Conservation (phyloP, 225 moss, liverwort and hornwort genomes). For the Polytrichum formosum region DNA sequence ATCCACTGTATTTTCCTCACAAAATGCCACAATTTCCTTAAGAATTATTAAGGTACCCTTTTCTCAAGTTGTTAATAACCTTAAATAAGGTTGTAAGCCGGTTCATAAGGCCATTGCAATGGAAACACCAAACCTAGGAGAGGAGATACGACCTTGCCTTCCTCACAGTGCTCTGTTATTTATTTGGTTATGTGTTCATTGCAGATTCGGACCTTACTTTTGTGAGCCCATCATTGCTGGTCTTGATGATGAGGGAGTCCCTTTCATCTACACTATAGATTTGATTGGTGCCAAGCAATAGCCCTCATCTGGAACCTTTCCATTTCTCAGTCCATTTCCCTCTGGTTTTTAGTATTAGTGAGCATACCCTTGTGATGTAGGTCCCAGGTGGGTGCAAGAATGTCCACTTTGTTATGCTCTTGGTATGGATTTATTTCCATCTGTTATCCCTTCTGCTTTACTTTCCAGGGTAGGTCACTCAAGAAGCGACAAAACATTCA, state of each 20-base stretch:
- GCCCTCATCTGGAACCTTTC: constrained; percentile 6
- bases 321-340: background rate
- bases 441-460: too few relatives aligned
- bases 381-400: background rate
- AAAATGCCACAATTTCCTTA: too few relatives aligned
- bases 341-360: background rate
- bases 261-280: constrained; percentile 96
- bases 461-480: too few relatives aligned
- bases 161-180: background rate
- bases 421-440: background rate
- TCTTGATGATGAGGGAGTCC: constrained; percentile 63
- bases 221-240: constrained; percentile 94
- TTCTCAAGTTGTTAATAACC: too few relatives aligned
- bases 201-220: constrained; percentile 94
- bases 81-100: too few relatives aligned
- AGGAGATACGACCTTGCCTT: too few relatives aligned
- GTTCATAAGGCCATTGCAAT: too few relatives aligned
- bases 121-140: too few relatives aligned
- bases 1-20: too few relatives aligned
- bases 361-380: background rate
- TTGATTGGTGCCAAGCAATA: constrained; percentile 93
- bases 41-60: too few relatives aligned
- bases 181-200: constrained; percentile 2
- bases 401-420: background rate
- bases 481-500: too few relatives aligned